These are phyloP conservation scores for Acer saccharum DNA, from an alignment of 345 rosid species.

Conservation along the genomic window DNA sequence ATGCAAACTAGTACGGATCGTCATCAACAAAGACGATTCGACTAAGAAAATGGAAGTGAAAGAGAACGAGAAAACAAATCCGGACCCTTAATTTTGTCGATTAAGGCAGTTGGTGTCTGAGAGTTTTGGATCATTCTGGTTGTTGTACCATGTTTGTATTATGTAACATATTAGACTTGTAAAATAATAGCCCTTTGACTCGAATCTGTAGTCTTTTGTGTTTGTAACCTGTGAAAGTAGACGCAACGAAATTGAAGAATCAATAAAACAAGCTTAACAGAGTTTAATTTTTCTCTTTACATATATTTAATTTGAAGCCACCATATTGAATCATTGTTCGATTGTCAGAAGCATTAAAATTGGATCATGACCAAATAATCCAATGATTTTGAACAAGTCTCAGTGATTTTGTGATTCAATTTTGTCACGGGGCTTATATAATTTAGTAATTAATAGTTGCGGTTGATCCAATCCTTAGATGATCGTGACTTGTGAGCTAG, in stretches of 20 bases:
- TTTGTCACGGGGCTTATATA: background rate
- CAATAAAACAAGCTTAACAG: background rate
- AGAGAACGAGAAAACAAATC: slow-evolving; percentile 8
- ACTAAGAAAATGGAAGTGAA: slow-evolving; percentile 28
- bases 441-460: background rate
- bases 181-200: slow-evolving; percentile 6
- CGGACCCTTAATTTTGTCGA: background rate
- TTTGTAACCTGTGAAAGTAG: background rate
- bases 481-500: background rate
- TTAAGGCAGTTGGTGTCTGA: background rate
- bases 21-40: slow-evolving; percentile 41
- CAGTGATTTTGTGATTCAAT: background rate
- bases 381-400: background rate
- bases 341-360: background rate
- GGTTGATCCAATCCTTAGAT: background rate
- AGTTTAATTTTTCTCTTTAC: background rate
- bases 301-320: background rate
- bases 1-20: slow-evolving; percentile 53
- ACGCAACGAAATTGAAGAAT: background rate
- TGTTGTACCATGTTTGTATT: background rate
- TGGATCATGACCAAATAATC: background rate
- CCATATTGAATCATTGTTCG: background rate
- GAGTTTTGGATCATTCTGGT: slow-evolving; percentile 5
- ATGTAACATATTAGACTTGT: slow-evolving; percentile 12
- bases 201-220: background rate